Percentiles rank a stretch among this genome's conserved stretches.
phyloP scores from a whole-genome alignment of 2,329 filamentous ascomycete species.

The Fulvia fulva region DNA sequence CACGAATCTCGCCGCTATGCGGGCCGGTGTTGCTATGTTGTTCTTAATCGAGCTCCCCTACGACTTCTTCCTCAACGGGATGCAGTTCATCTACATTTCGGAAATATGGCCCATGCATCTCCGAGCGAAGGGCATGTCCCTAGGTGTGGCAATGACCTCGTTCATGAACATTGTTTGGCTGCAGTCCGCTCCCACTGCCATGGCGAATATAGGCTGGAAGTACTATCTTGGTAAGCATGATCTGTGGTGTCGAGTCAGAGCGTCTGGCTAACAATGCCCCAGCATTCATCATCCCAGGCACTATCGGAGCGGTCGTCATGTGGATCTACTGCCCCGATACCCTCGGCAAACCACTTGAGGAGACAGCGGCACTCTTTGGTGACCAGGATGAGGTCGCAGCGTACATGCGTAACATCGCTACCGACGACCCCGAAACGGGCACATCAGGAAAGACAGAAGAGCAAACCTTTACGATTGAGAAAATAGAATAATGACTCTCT shows the following conservation, averaged over 20 bases:
- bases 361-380: constrained; percentile 20
- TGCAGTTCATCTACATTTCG: constrained; percentile 21
- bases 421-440: background rate
- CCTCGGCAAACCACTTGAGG: constrained; percentile 19
- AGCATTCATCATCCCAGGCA: constrained; percentile 20
- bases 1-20: constrained; percentile 15
- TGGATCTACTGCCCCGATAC: constrained; percentile 18
- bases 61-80: constrained; percentile 18
- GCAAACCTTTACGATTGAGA: background rate
- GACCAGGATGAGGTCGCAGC: constrained; percentile 15
- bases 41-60: constrained; percentile 17
- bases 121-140: constrained; percentile 22
- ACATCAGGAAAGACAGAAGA: background rate
- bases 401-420: constrained; percentile 8
- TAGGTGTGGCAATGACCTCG: constrained; percentile 22
- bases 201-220: constrained; percentile 16
- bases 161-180: constrained; percentile 27
- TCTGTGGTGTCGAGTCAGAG: background rate
- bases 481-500: background rate
- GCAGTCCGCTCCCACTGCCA: constrained; percentile 16
- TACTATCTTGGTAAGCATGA: constrained; percentile 9
- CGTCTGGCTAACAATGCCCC: background rate
- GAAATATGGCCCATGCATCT: constrained; percentile 21
- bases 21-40: constrained; percentile 7
- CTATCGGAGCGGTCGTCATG: constrained; percentile 14